A percentile compares a stretch with the other conserved stretches of the same genome.
phyloP scores from a whole-genome alignment of 805 yeast genomes.

The Teunomyces tritomae region DNA sequence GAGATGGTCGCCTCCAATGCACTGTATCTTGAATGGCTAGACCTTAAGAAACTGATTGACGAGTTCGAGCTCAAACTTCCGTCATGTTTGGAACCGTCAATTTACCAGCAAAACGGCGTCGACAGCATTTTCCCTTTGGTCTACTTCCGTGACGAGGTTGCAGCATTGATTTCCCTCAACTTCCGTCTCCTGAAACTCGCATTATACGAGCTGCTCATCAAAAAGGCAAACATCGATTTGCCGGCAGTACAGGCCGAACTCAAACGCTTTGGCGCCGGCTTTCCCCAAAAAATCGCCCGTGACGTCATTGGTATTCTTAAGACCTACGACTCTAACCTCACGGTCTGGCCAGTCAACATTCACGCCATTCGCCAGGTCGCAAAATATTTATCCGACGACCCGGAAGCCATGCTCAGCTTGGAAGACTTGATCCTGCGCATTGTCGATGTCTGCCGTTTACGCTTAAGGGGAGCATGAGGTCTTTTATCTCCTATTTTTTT shows the following conservation, averaged over 20 bases:
- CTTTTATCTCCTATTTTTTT: background rate
- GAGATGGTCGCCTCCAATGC: slow-evolving; percentile 24
- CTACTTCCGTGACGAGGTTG: slow-evolving; percentile 33
- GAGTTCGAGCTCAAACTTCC: slow-evolving; percentile 32
- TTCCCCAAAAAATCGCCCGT: slow-evolving; percentile 25
- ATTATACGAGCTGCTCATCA: slow-evolving; percentile 27
- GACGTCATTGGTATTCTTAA: slow-evolving; percentile 39
- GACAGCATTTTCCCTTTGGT: slow-evolving; percentile 29
- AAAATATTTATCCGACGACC: slow-evolving; percentile 21
- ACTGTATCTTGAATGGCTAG: slow-evolving; percentile 26
- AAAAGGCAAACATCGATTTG: slow-evolving; percentile 14
- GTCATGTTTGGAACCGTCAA: slow-evolving; percentile 26
- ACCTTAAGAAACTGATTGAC: slow-evolving; percentile 22
- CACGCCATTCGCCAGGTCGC: slow-evolving; percentile 32
- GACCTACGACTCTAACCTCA: slow-evolving; percentile 32
- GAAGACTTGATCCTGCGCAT: slow-evolving; percentile 20
- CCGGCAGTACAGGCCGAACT: slow-evolving; percentile 18
- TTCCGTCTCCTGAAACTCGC: slow-evolving; percentile 28
- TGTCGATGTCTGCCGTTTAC: slow-evolving; percentile 10
- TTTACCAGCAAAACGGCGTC: slow-evolving; percentile 24
- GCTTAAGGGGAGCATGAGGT: slow-evolving; percentile 5
- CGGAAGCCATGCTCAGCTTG: slow-evolving; percentile 13
- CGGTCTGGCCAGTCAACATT: slow-evolving; percentile 35
- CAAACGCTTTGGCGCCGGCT: slow-evolving; percentile 23
- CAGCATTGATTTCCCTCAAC: slow-evolving; percentile 32